These are phyloP conservation scores for Eucalyptus regnans DNA, from an alignment of 345 rosid species.

Conservation along the genomic window DNA sequence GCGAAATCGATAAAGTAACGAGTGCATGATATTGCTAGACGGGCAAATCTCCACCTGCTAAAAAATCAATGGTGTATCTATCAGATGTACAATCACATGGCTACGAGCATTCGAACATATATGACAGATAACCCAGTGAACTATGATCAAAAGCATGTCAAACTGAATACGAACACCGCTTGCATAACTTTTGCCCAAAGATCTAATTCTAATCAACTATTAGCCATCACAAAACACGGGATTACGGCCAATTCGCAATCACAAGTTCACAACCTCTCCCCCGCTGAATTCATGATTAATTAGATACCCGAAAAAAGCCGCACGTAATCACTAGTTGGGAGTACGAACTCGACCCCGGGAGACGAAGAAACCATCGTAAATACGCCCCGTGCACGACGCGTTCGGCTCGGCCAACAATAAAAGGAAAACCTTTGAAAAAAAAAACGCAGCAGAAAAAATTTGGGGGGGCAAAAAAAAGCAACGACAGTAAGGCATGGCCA, in stretches of 20 bases:
- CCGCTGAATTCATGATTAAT: neutral
- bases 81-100: neutral
- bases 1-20: neutral
- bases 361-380: neutral
- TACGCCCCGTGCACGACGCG: neutral
- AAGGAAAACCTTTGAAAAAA: neutral
- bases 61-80: neutral
- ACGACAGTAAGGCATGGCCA: neutral
- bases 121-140: neutral
- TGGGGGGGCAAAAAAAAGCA: neutral
- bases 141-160: neutral
- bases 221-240: neutral
- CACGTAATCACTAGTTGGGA: neutral
- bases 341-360: neutral
- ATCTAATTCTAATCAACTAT: neutral
- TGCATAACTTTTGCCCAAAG: neutral
- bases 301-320: too few species aligned
- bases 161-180: neutral
- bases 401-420: neutral
- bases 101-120: rapidly evolving
- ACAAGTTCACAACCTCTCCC: neutral
- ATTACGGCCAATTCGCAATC: neutral
- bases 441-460: neutral
- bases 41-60: neutral
- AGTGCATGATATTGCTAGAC: neutral